Percentiles rank a stretch among this genome's conserved stretches.
Evolutionary conservation across 2,329 filamentous ascomycete genomes (phyloP).

Genomic region (Didymella exigua): DNA sequence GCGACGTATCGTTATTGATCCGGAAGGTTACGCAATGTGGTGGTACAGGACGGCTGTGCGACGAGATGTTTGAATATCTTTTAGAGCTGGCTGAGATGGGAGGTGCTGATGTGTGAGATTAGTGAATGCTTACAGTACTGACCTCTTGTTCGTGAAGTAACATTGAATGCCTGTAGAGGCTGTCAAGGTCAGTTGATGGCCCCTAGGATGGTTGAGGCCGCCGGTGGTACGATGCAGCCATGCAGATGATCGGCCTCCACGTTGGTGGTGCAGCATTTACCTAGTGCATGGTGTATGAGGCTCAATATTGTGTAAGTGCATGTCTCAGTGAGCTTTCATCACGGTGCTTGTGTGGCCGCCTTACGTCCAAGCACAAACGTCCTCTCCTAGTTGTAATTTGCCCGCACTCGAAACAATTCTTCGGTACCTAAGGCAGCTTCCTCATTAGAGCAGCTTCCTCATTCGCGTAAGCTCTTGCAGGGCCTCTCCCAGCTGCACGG

Average conservation of each 20-base stretch:
- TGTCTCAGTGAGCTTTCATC: neutral
- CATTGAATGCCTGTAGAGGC: neutral
- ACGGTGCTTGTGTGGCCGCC: neutral
- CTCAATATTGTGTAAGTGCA: neutral
- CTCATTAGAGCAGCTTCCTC: constrained; percentile 27
- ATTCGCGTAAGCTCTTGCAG: constrained; percentile 19
- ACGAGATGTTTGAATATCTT: neutral
- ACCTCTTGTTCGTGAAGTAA: constrained; percentile 1
- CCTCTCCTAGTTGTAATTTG: neutral
- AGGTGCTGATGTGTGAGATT: neutral
- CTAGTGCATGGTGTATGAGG: constrained; percentile 4
- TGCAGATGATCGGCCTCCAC: constrained; percentile 13
- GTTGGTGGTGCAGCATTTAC: constrained; percentile 7
- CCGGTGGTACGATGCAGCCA: constrained; percentile 15
- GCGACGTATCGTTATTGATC: constrained; percentile 11
- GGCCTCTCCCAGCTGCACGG: constrained; percentile 36
- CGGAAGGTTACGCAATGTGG: constrained; percentile 11
- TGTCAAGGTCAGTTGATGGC: constrained; percentile 2
- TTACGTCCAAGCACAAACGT: neutral
- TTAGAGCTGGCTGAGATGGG: neutral
- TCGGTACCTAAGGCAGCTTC: constrained; percentile 25
- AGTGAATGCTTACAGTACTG: neutral
- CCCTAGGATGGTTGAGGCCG: constrained; percentile 13
- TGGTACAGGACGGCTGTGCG: constrained; percentile 10
- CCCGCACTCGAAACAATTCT: constrained; percentile 25